A percentile compares a stretch with the other conserved stretches of the same genome.
Conservation (phyloP, 2,329 filamentous ascomycete species). For the Huntiella bhutanensis region DNA sequence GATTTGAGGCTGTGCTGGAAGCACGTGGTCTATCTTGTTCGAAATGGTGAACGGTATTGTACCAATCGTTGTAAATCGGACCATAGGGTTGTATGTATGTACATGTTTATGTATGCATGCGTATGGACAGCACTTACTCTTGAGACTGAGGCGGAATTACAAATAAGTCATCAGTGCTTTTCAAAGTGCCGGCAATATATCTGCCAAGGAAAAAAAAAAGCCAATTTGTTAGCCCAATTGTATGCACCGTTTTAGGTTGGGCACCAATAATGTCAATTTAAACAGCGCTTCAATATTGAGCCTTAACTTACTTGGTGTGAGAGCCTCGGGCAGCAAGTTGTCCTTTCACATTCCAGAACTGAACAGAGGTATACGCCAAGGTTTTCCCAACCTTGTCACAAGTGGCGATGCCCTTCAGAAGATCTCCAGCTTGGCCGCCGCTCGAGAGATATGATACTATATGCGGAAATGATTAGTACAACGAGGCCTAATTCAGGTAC, state of each 20-base stretch:
- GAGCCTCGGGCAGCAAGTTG: slow-evolving; percentile 43
- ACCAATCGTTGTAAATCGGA: no score
- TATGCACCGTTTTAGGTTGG: background rate
- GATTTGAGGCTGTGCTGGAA: no score
- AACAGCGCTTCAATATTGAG: background rate
- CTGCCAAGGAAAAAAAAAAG: background rate
- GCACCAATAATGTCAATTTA: background rate
- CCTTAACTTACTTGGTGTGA: slow-evolving; percentile 39
- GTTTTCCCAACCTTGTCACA: slow-evolving; percentile 50
- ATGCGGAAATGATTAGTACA: background rate
- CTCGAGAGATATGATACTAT: slow-evolving; percentile 43
- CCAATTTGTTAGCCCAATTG: background rate
- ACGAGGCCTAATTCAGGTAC: background rate
- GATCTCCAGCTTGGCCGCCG: slow-evolving; percentile 38
- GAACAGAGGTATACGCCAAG: slow-evolving; percentile 40
- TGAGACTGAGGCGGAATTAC: no score
- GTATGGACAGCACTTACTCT: no score
- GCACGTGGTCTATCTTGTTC: no score
- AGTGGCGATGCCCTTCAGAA: slow-evolving; percentile 33
- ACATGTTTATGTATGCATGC: no score
- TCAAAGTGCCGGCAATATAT: slow-evolving; percentile 8
- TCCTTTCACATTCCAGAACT: slow-evolving; percentile 39
- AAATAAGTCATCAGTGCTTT: background rate
- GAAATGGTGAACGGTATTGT: no score
- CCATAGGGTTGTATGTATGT: no score